phyloP scores from a whole-genome alignment of 2,329 filamentous ascomycete genomes.

The Aspergillus costaricaensis region DNA sequence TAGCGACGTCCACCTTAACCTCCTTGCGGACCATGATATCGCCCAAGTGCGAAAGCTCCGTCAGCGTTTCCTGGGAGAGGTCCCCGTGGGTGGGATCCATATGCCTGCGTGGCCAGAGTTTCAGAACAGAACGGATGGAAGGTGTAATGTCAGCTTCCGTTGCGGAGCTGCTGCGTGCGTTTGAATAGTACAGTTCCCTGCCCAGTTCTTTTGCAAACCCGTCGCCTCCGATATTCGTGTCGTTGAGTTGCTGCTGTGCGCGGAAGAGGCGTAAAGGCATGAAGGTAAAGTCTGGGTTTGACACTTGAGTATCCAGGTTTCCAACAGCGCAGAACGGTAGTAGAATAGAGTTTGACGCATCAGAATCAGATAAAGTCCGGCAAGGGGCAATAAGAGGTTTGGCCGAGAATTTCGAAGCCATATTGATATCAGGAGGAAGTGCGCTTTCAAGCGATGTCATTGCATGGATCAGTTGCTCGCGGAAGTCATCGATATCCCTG shows the following conservation, averaged over 20 bases:
- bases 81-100: background rate
- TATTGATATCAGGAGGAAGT: slow-evolving; percentile 44
- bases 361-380: slow-evolving; percentile 22
- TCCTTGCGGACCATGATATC: slow-evolving; percentile 66
- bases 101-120: slow-evolving; percentile 27
- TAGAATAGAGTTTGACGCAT: slow-evolving; percentile 47
- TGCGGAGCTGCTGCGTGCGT: slow-evolving; percentile 27
- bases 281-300: slow-evolving; percentile 58
- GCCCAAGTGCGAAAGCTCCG: slow-evolving; percentile 41
- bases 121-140: slow-evolving; percentile 22
- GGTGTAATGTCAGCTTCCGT: slow-evolving; percentile 27
- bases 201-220: slow-evolving; percentile 63
- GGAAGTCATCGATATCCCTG: slow-evolving; percentile 34
- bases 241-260: slow-evolving; percentile 64
- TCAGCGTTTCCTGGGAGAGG: slow-evolving; percentile 25
- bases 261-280: slow-evolving; percentile 67
- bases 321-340: slow-evolving; percentile 63
- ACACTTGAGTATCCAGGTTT: slow-evolving; percentile 59
- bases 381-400: slow-evolving; percentile 42
- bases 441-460: slow-evolving; percentile 40
- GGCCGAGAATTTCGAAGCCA: slow-evolving; percentile 40
- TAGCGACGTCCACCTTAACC: slow-evolving; percentile 56
- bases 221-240: slow-evolving; percentile 56
- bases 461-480: slow-evolving; percentile 51
- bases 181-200: slow-evolving; percentile 58